phyloP scores from a whole-genome alignment of 148 eudicot species.

The Heliamphora exappendiculata region DNA sequence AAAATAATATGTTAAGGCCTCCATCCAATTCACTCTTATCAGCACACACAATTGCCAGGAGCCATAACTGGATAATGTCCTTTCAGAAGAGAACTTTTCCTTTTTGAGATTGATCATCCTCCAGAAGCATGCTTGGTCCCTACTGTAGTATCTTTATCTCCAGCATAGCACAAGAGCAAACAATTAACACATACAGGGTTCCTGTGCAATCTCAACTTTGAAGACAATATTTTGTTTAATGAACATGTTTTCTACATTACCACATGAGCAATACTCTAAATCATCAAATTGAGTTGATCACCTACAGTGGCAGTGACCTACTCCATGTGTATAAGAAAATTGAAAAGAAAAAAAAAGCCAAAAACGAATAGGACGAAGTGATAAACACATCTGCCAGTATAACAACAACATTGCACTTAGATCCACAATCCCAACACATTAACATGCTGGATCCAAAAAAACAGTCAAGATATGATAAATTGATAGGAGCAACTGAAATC shows the following conservation, averaged over 20 bases:
- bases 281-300: not conserved
- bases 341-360: not conserved
- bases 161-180: not conserved
- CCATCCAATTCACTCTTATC: too few relatives aligned
- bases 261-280: not conserved
- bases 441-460: too few relatives aligned
- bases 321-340: too few relatives aligned
- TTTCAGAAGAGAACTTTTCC: not conserved
- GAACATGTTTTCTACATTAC: not conserved
- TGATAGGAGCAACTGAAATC: too few relatives aligned
- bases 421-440: not conserved
- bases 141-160: not conserved
- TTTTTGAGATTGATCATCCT: not conserved
- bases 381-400: not conserved
- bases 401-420: not conserved
- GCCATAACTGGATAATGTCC: too few relatives aligned
- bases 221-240: not conserved
- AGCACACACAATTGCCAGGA: too few relatives aligned
- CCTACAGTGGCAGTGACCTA: not conserved
- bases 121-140: not conserved
- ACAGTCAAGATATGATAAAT: too few relatives aligned
- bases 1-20: too few relatives aligned
- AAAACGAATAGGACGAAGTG: not conserved
- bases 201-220: not conserved
- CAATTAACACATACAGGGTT: not conserved